A percentile compares a stretch with the other conserved stretches of the same genome.
Conservation (phyloP, 1,284 basidiomycete genomes). For the Hemileia vastatrix region DNA sequence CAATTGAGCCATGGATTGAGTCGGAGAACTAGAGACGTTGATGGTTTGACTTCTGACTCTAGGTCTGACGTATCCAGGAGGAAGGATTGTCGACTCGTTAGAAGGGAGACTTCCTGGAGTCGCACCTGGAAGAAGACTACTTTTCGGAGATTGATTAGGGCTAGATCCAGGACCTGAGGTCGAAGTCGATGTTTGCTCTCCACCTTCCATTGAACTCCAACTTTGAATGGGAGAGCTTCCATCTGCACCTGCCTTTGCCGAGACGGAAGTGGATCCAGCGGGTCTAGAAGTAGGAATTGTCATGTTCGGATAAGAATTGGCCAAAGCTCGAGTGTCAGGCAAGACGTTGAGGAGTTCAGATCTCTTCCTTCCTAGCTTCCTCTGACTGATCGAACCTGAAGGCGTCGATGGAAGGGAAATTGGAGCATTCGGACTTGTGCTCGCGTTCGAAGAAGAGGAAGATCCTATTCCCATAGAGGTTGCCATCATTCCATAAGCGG, state of each 20-base stretch:
- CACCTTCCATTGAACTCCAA: background rate
- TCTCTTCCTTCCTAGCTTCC: conserved; percentile 8
- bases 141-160: background rate
- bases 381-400: background rate
- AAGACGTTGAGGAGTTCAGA: conserved; percentile 22
- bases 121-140: background rate
- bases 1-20: background rate
- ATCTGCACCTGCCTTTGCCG: background rate
- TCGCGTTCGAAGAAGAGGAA: background rate
- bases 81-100: background rate
- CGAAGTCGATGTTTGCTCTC: background rate
- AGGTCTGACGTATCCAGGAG: conserved; percentile 25
- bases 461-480: background rate
- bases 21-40: conserved; percentile 9
- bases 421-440: background rate
- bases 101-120: background rate
- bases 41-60: conserved; percentile 35
- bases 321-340: conserved; percentile 25
- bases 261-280: background rate
- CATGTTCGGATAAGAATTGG: conserved; percentile 24
- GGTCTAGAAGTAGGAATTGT: background rate
- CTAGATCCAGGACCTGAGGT: background rate
- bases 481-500: background rate
- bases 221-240: background rate
- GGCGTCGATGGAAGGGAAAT: conserved; percentile 26